Evolutionary conservation across 1,139 yeast genomes (phyloP), one percentile per base, ranked within the genome.

Genomic region (Sugiyamaella paludigena): DNA sequence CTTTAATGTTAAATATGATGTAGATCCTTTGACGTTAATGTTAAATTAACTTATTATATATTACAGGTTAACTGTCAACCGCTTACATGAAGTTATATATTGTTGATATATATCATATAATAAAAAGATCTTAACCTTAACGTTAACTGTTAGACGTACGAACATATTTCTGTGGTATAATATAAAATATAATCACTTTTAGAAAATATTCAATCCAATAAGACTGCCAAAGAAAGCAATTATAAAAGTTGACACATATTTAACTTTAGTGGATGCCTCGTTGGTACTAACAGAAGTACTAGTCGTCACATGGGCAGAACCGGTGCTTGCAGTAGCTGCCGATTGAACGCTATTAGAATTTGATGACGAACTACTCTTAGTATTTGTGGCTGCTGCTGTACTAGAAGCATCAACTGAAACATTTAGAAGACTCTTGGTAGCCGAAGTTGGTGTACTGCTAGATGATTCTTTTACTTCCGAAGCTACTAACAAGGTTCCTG

Each of bases 281-380:
- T 15, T 31, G 26, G 54, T 36, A 19, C 24, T 19, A 19, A 47
- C 31, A n/a, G 46, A 40, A 36, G 55, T 31, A 26, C 43, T 12
- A 15, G 38, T 40, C 13, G 51, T 29, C 11, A 45, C 36, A 6
- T 36, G 10, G 32, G 42, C 11, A 5, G 47, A 30, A 13, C 26
- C 26, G 13, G 47, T 40, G 26, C 47, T 33, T 9, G 50, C 28
- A 32, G 43, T 28, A 7, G 34, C 43, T 11, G 32, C 30, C 30
- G 54, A 26, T 29, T 39, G 28, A 30, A 46, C 24, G 8, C 26
- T 10, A 15, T 31, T 31, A 33, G 47, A n/a, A 30, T 26, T 24
- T 16, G 10, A n/a, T 36, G 27, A 11, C 16, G 5, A 19, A 8
- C 36, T 31, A 13, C 32, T 32, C 16, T 13, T 19, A 5, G 36